Evolutionary conservation across 2,329 filamentous ascomycete species (phyloP), one percentile per base, ranked within the genome.

Genomic region (Pseudogymnoascus sp.): DNA sequence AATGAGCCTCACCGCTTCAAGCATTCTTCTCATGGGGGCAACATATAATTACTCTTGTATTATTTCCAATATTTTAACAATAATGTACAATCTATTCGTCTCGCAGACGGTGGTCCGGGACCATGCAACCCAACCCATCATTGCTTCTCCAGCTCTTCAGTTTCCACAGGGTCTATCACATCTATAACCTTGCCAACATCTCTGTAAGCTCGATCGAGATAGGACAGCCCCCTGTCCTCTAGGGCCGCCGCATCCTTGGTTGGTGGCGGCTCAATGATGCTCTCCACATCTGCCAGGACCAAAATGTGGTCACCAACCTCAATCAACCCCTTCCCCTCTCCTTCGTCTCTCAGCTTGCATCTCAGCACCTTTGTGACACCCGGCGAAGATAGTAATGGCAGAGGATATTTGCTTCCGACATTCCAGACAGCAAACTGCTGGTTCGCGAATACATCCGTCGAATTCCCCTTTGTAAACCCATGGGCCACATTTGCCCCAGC

Each of bases 251-350:
- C 21, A 17, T 47, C 36, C 59, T 62, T 47, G 3, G 29, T 29
- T 36, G 37, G 47, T 21, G 61, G 47, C 4, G 62, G 58, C 36
- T 63, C 61, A 33, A 65, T 50, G 54, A 70, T 63, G 3, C 61
- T 63, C 5, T 35, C 44, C 8, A 72, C 67, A 37, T 64, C 64
- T 6, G 64, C 70, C 47, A 71, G 31, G 58, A 71, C 64, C 37
- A 71, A 31, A 3, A 65, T 63, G 65, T 71, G 69, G 63, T 71
- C 68, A 4, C 69, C 68, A 29, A 70, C 65, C 29, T 63, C 57
- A 11, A 70, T 62, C 15, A 68, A 59, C 2, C 67, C 68, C 24
- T 15, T 24, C 1, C 44, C 60, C 35, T 35, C 60, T 40, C 44
- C 58, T 39, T 54, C 35, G 9, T 58, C 54, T 24, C 66, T 31